These are phyloP conservation scores for Baeospora myosura DNA, from an alignment of 1,284 basidiomycete genomes.

Conservation along the genomic window DNA sequence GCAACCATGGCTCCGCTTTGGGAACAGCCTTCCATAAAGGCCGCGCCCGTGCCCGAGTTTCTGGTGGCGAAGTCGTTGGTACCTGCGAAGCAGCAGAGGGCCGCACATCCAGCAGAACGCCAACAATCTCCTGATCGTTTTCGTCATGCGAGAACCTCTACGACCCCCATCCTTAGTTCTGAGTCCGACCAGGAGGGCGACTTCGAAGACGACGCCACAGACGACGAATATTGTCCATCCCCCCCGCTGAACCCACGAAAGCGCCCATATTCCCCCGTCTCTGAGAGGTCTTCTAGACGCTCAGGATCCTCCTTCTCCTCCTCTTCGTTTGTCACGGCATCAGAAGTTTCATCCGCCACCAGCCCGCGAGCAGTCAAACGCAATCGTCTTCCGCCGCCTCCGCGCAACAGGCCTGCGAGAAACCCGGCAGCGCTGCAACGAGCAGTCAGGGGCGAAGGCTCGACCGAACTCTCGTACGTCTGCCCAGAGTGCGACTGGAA, in stretches of 20 bases:
- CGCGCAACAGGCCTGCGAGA: constrained; percentile 33
- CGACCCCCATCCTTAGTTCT: too few species aligned
- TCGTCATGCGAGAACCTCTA: too few species aligned
- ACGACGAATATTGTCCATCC: constrained; percentile 27
- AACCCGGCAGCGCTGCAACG: constrained; percentile 14
- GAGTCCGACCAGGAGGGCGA: constrained; percentile 21
- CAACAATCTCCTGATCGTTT: too few species aligned
- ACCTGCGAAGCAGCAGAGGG: too few species aligned
- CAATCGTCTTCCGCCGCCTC: constrained; percentile 23
- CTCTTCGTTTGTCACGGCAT: too few species aligned
- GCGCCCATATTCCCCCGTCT: constrained; percentile 12
- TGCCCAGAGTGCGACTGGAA: constrained; percentile 28
- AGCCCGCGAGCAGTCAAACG: constrained; percentile 20
- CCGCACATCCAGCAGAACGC: too few species aligned
- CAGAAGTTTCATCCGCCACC: constrained; percentile 1
- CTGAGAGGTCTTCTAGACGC: constrained; percentile 7
- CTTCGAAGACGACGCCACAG: constrained; percentile 20
- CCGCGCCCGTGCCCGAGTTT: too few species aligned
- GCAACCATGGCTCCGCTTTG: too few species aligned
- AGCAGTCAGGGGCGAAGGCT: too few species aligned
- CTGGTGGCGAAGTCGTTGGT: too few species aligned
- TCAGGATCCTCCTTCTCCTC: constrained; percentile 12
- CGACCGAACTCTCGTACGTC: constrained; percentile 19
- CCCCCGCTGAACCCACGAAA: constrained; percentile 17
- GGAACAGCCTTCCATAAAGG: too few species aligned